A percentile compares a stretch with the other conserved stretches of the same genome.
Evolutionary conservation across 1,284 basidiomycete species (phyloP).

Genomic region (Exobasidium cylindrosporum): DNA sequence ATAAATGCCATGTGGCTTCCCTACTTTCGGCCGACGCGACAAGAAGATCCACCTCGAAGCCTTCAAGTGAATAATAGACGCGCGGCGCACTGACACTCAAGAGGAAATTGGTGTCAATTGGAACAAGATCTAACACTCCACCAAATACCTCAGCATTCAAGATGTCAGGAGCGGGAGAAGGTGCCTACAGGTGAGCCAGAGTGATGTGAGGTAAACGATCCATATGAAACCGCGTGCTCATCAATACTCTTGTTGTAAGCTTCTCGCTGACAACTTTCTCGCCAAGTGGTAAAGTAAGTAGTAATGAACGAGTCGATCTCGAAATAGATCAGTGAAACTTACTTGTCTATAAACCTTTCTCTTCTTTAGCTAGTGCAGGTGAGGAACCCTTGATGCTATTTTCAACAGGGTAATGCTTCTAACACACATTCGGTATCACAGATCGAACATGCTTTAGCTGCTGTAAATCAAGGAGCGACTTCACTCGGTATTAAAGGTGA

Average conservation of each 20-base stretch:
- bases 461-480: conserved; percentile 80
- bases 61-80: too few species aligned
- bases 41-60: background rate
- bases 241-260: conserved; percentile 99
- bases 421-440: too few species aligned
- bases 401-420: too few species aligned
- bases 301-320: background rate
- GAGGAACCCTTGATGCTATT: too few species aligned
- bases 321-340: background rate
- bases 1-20: background rate
- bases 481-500: conserved; percentile 96
- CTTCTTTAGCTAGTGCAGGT: conserved; percentile 6
- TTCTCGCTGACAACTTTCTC: conserved; percentile 99
- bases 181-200: conserved; percentile 48
- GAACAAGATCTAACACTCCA: background rate
- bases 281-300: conserved; percentile 74
- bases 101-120: too few species aligned
- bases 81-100: background rate
- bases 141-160: background rate
- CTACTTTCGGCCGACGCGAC: background rate
- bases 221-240: conserved; percentile 81
- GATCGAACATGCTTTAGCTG: conserved; percentile 98
- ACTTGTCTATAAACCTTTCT: background rate
- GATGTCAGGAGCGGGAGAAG: conserved; percentile 46
- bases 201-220: background rate